Conservation (phyloP, 1,139 yeast species). For the Zygoascus sp. region DNA sequence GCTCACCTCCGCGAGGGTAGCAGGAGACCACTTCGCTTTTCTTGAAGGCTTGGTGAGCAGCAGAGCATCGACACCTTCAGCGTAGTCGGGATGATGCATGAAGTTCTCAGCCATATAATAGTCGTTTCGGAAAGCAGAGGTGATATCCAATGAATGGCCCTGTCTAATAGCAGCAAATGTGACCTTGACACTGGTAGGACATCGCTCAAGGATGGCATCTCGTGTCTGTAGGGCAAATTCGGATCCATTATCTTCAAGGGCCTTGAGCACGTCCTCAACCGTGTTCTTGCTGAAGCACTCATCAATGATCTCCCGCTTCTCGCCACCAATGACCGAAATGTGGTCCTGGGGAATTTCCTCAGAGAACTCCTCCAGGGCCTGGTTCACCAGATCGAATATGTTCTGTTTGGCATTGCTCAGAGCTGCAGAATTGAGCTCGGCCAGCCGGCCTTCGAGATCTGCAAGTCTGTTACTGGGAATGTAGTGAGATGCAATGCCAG, state of each 20-base stretch:
- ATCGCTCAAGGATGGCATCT: constrained; percentile 53
- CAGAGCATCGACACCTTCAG: constrained; percentile 71
- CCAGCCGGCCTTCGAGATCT: constrained; percentile 59
- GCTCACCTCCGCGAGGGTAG: constrained; percentile 34
- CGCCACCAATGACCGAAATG: constrained; percentile 50
- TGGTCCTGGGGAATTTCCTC: constrained; percentile 9
- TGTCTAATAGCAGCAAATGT: constrained; percentile 65
- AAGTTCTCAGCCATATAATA: constrained; percentile 73
- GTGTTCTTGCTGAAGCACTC: constrained; percentile 56
- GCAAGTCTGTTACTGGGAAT: constrained; percentile 62
- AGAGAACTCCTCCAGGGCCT: constrained; percentile 59
- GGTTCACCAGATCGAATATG: constrained; percentile 71
- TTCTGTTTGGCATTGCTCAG: constrained; percentile 49
- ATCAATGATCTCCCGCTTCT: constrained; percentile 61
- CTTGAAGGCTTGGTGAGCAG: constrained; percentile 57
- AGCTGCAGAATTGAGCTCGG: constrained; percentile 39
- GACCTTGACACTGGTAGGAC: constrained; percentile 75
- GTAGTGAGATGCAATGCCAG: constrained; percentile 90
- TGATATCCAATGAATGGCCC: constrained; percentile 56
- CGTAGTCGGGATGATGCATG: constrained; percentile 61
- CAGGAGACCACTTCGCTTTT: constrained; percentile 51
- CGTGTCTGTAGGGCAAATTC: constrained; percentile 63
- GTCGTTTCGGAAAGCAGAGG: constrained; percentile 67
- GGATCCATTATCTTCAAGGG: constrained; percentile 52
- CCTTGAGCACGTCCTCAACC: constrained; percentile 58